phyloP scores from a whole-genome alignment of 2,329 filamentous ascomycete species.

The Xylariaceae sp. region DNA sequence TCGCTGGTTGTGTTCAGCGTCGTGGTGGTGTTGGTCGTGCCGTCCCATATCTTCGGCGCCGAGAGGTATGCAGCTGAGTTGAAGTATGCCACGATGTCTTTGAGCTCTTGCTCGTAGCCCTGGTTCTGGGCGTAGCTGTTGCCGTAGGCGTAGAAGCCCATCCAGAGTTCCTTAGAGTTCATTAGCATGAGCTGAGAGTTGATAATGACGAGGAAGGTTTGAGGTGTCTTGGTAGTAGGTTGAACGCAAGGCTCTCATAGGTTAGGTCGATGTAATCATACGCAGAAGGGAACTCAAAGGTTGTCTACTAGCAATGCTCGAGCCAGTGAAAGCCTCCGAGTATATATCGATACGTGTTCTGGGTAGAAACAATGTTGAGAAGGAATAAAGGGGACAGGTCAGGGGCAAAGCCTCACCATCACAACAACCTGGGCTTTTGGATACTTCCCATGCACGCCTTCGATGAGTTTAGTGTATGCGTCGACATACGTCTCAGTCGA shows the following conservation, averaged over 20 bases:
- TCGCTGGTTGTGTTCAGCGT: constrained; percentile 26
- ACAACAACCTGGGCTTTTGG: constrained; percentile 41
- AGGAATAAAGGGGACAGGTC: too few relatives aligned
- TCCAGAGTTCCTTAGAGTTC: constrained; percentile 33
- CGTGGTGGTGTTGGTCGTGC: constrained; percentile 32
- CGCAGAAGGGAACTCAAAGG: too few relatives aligned
- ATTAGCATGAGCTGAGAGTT: too few relatives aligned
- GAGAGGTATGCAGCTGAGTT: constrained; percentile 39
- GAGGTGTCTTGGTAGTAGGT: too few relatives aligned
- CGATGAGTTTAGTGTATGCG: constrained; percentile 39
- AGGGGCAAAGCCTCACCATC: constrained; percentile 30
- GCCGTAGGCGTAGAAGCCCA: constrained; percentile 46
- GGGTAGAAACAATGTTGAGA: too few relatives aligned
- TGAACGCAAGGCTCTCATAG: too few relatives aligned
- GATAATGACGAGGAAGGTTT: neutral
- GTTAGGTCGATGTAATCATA: too few relatives aligned
- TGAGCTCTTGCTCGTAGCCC: constrained; percentile 46
- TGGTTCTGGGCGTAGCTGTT: constrained; percentile 44
- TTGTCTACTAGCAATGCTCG: too few relatives aligned
- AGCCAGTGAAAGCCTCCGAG: too few relatives aligned
- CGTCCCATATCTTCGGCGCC: constrained; percentile 36
- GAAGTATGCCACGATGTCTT: constrained; percentile 48
- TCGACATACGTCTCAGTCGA: constrained; percentile 34
- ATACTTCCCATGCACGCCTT: constrained; percentile 43
- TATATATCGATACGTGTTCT: too few relatives aligned